Conservation (phyloP, 2,329 filamentous ascomycete species). For the Eutypella sp. region DNA sequence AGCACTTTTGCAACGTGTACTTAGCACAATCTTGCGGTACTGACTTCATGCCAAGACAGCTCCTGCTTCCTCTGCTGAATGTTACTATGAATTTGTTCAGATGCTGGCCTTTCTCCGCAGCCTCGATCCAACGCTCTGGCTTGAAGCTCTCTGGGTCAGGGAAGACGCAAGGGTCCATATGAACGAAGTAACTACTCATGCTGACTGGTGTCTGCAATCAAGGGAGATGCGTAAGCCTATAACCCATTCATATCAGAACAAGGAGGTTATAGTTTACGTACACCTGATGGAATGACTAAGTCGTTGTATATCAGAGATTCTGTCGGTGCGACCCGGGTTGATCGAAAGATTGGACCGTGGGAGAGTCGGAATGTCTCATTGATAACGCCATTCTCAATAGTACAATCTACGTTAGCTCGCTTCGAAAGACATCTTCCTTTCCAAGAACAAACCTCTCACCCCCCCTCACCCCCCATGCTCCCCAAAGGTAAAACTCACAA, state of each 20-base stretch:
- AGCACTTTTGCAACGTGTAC: slow-evolving; percentile 6
- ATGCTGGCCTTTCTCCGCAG: slow-evolving; percentile 5
- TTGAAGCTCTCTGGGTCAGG: slow-evolving; percentile 19
- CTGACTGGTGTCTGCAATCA: slow-evolving; percentile 16
- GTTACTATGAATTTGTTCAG: slow-evolving; percentile 10
- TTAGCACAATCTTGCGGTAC: slow-evolving; percentile 1
- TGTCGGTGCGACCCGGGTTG: slow-evolving; percentile 24
- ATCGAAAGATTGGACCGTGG: slow-evolving; percentile 7
- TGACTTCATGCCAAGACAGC: slow-evolving; percentile 17
- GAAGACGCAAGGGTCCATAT: slow-evolving; percentile 17
- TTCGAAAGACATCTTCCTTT: background rate
- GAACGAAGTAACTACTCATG: slow-evolving; percentile 15
- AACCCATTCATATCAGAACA: too few relatives aligned
- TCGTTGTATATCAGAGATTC: slow-evolving; percentile 25
- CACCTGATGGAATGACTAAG: slow-evolving; percentile 27
- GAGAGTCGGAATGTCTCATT: slow-evolving; percentile 11
- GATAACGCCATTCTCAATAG: slow-evolving; percentile 10
- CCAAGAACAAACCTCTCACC: background rate
- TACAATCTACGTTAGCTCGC: background rate
- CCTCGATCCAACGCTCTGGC: slow-evolving; percentile 23
- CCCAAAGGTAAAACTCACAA: too few relatives aligned
- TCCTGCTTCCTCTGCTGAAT: slow-evolving; percentile 16
- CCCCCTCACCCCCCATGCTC: too few relatives aligned
- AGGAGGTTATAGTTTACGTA: slow-evolving; percentile 11
- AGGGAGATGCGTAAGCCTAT: background rate